These are phyloP conservation scores for Zelonia costaricensis DNA, from an alignment of 208 protist species.

Conservation along the genomic window DNA sequence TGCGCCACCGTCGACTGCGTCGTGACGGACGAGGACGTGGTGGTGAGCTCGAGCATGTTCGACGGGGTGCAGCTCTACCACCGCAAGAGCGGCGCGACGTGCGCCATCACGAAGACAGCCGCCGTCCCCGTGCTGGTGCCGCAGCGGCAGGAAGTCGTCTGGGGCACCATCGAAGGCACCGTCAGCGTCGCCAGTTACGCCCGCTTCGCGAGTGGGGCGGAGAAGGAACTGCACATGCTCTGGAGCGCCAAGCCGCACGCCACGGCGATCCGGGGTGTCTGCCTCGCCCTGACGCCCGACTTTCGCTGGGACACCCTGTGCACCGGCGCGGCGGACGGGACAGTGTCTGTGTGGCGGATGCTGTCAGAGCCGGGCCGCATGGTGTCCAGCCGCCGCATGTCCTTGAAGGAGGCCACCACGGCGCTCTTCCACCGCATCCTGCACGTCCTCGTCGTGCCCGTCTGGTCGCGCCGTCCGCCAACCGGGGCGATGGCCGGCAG, in stretches of 20 bases:
- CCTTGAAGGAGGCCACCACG: not conserved
- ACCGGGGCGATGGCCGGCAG: not conserved
- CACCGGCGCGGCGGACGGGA: slow-evolving; percentile 26
- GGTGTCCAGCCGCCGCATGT: not conserved
- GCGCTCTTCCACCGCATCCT: slow-evolving; percentile 3
- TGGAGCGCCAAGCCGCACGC: slow-evolving; percentile 25
- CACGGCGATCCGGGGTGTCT: slow-evolving; percentile 23
- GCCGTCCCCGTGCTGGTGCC: slow-evolving; percentile 43
- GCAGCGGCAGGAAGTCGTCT: slow-evolving; percentile 51
- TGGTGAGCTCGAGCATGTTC: slow-evolving; percentile 58
- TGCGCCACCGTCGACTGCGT: slow-evolving; percentile 45
- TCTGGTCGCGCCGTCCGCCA: not conserved
- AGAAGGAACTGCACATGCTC: slow-evolving; percentile 26
- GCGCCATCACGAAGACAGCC: slow-evolving; percentile 29
- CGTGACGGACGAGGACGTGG: slow-evolving; percentile 58
- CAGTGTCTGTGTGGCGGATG: slow-evolving; percentile 20
- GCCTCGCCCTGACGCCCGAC: slow-evolving; percentile 15
- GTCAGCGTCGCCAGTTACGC: slow-evolving; percentile 60
- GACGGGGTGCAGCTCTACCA: slow-evolving; percentile 58
- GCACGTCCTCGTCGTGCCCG: not conserved
- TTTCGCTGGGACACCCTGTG: slow-evolving; percentile 22
- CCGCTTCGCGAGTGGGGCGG: slow-evolving; percentile 40
- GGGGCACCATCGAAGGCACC: slow-evolving; percentile 57
- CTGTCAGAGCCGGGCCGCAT: not conserved
- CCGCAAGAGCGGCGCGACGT: slow-evolving; percentile 24